Evolutionary conservation across 192 early-diverging fungal genomes (phyloP).

Genomic region (Entophlyctis helioformis): DNA sequence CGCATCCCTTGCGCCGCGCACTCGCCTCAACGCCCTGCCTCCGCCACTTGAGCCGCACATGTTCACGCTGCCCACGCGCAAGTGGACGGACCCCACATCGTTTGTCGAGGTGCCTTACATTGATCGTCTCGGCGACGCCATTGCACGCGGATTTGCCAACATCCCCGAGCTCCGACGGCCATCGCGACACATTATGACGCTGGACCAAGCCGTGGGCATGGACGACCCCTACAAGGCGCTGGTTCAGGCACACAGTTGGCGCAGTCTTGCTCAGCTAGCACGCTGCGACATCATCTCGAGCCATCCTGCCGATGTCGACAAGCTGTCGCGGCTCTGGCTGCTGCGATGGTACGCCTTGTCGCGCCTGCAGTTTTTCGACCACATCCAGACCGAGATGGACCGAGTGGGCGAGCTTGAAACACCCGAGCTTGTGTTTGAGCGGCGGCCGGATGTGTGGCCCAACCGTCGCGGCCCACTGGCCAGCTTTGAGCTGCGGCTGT

Average conservation of each 20-base stretch:
- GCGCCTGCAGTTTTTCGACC: constrained; percentile 18
- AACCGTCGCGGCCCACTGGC: constrained; percentile 11
- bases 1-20: too few relatives aligned
- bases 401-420: constrained; percentile 6
- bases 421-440: constrained; percentile 8
- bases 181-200: constrained; percentile 4
- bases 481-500: constrained; percentile 12
- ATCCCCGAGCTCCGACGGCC: constrained; percentile 1
- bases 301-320: constrained; percentile 14
- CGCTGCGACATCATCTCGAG: constrained; percentile 13
- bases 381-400: constrained; percentile 18
- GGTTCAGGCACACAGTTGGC: constrained; percentile 15
- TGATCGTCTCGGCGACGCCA: constrained; percentile 20
- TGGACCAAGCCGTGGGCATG: constrained; percentile 6
- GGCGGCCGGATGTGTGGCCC: constrained; percentile 12
- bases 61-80: constrained; percentile 22
- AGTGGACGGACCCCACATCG: constrained; percentile 16
- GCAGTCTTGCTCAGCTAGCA: constrained; percentile 14
- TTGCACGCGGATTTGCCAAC: constrained; percentile 16
- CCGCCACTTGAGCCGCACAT: too few relatives aligned
- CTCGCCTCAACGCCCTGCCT: too few relatives aligned
- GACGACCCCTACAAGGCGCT: constrained; percentile 14
- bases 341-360: constrained; percentile 17
- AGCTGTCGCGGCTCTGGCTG: constrained; percentile 21
- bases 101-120: constrained; percentile 26